Evolutionary conservation across 176 grass and related monocot species (phyloP).

Genomic region (Alloteropsis semialata): DNA sequence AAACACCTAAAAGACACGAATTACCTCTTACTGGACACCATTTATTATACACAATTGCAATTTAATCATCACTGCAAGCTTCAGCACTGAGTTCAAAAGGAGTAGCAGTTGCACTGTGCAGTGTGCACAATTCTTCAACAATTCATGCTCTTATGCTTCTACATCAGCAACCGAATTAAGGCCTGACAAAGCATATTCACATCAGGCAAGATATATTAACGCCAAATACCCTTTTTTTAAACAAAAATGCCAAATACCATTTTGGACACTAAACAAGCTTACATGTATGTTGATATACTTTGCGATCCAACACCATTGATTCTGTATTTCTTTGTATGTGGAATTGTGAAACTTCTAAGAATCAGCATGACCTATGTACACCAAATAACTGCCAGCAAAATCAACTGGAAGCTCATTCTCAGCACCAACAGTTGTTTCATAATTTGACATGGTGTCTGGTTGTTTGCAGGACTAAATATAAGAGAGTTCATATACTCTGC

Average conservation of each 20-base stretch:
- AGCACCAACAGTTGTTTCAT: neutral
- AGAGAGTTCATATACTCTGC: neutral
- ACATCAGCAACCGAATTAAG: neutral
- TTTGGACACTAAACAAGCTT: slow-evolving; percentile 2
- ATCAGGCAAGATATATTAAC: neutral
- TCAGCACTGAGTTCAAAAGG: neutral
- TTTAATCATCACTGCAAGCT: neutral
- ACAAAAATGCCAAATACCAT: neutral
- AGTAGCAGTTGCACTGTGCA: neutral
- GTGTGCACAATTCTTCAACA: neutral
- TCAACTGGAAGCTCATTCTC: neutral
- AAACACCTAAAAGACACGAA: neutral
- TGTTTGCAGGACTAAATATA: neutral
- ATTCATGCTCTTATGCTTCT: neutral
- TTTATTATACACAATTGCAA: neutral
- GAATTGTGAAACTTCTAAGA: neutral
- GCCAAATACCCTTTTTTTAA: neutral
- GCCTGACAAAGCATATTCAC: slow-evolving; percentile 10
- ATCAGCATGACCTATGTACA: neutral
- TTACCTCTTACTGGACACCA: neutral
- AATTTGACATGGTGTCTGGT: neutral
- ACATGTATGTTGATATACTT: neutral
- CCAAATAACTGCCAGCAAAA: neutral
- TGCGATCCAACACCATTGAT: neutral
- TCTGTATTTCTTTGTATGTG: neutral